Percentiles rank a stretch among this genome's conserved stretches.
Evolutionary conservation across 2,329 filamentous ascomycete species (phyloP).

Genomic region (Fusarium dimerum): DNA sequence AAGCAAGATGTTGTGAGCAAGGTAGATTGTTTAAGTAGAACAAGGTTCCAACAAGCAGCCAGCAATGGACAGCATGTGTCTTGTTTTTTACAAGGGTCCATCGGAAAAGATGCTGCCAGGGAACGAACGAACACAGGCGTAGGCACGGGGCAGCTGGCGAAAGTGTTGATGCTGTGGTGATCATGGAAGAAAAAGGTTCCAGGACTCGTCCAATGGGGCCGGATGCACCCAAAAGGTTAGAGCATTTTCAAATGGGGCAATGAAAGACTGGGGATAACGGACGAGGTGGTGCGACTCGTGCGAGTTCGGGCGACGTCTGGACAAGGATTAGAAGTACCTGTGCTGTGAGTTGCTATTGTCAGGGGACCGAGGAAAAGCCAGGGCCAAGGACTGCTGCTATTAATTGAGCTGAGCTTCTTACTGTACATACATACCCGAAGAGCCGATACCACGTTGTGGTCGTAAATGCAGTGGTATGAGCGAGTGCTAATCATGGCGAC

Average conservation of each 20-base stretch:
- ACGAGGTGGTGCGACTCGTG: slow-evolving; percentile 18
- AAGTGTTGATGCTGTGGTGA: neutral
- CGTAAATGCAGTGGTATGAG: neutral
- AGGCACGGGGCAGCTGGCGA: neutral
- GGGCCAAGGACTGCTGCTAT: neutral
- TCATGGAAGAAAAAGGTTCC: neutral
- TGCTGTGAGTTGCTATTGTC: neutral
- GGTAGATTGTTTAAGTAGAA: neutral
- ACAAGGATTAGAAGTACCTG: slow-evolving; percentile 12
- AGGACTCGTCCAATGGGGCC: neutral
- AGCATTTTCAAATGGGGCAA: neutral
- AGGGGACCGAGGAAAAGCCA: slow-evolving; percentile 5
- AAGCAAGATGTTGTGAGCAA: neutral
- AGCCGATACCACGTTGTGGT: slow-evolving; percentile 24
- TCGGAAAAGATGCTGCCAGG: neutral
- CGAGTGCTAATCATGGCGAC: neutral
- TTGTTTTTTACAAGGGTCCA: neutral
- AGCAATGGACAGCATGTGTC: neutral
- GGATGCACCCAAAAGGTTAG: neutral
- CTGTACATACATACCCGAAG: slow-evolving; percentile 23
- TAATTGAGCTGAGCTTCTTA: slow-evolving; percentile 3
- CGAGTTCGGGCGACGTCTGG: slow-evolving; percentile 22
- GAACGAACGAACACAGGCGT: neutral
- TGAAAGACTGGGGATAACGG: slow-evolving; percentile 7
- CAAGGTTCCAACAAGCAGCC: neutral